Conservation (phyloP, 2,329 filamentous ascomycete genomes). For the Immersiporthe knoxdaviesiana region DNA sequence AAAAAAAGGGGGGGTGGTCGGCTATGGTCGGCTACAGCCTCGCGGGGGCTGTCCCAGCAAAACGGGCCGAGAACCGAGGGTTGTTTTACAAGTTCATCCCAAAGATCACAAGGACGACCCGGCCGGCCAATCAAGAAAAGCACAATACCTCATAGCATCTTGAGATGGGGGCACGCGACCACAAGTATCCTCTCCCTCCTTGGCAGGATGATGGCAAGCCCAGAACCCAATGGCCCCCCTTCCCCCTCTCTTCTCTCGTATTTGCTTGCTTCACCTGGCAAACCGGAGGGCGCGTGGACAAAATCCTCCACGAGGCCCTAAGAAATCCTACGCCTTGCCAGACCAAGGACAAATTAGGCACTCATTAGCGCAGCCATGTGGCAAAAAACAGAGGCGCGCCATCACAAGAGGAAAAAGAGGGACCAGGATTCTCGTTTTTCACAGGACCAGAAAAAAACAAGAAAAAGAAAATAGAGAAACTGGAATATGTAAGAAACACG, state of each 20-base stretch:
- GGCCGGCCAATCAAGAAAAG: neutral
- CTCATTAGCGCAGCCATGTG: constrained; percentile 1
- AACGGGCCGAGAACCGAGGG: neutral
- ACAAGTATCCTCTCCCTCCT: no score
- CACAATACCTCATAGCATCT: neutral
- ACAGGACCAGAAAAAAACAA: neutral
- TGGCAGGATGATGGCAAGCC: no score
- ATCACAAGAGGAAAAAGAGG: neutral
- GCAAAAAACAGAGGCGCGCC: neutral
- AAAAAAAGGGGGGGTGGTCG: neutral
- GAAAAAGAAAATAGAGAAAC: no score
- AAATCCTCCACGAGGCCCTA: neutral
- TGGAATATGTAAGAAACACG: neutral
- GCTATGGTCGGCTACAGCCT: neutral
- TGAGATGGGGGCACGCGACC: neutral
- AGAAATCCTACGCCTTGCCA: neutral
- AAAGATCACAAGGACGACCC: neutral
- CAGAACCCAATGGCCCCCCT: no score
- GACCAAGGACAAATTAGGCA: neutral
- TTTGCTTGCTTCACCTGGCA: neutral
- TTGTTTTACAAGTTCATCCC: neutral
- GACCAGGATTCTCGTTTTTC: neutral
- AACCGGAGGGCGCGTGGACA: neutral
- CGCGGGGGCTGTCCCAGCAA: neutral
- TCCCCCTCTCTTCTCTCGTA: neutral